A percentile compares a stretch with the other conserved stretches of the same genome.
These are phyloP conservation scores for Juglanconis oblonga DNA, from an alignment of 2,329 filamentous ascomycete species.

Conservation along the genomic window DNA sequence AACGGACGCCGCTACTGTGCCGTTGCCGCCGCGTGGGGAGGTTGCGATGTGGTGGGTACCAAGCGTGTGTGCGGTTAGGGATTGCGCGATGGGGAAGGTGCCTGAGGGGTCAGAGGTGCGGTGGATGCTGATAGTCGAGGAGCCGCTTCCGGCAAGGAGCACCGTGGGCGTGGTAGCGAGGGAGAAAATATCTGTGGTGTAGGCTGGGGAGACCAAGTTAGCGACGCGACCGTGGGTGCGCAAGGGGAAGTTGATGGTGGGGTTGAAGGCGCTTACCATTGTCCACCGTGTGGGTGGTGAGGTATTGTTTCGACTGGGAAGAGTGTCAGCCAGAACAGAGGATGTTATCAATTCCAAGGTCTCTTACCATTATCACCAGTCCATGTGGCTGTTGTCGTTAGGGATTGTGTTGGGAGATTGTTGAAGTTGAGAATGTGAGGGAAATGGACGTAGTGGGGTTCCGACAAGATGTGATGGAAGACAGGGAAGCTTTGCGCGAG, in stretches of 20 bases:
- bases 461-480: constrained; percentile 14
- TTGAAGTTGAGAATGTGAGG: neutral
- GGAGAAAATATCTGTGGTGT: constrained; percentile 80
- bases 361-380: constrained; percentile 37
- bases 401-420: constrained; percentile 22
- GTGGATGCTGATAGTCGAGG: constrained; percentile 78
- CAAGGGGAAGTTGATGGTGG: constrained; percentile 25
- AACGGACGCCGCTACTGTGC: constrained; percentile 72
- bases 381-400: constrained; percentile 28
- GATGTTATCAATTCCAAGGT: neutral
- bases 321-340: constrained; percentile 15
- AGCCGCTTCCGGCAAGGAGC: constrained; percentile 81
- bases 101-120: constrained; percentile 63
- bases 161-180: constrained; percentile 71
- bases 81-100: constrained; percentile 71
- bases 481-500: neutral
- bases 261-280: constrained; percentile 57
- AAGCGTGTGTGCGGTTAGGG: constrained; percentile 77
- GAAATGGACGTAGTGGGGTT: constrained; percentile 12
- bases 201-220: constrained; percentile 51
- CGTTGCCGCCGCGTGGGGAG: constrained; percentile 52
- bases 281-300: constrained; percentile 87
- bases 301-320: constrained; percentile 93
- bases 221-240: constrained; percentile 8
- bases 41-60: constrained; percentile 88